These are phyloP conservation scores for Colletotrichum spaethianum DNA, from an alignment of 2,329 filamentous ascomycete genomes.

Conservation along the genomic window DNA sequence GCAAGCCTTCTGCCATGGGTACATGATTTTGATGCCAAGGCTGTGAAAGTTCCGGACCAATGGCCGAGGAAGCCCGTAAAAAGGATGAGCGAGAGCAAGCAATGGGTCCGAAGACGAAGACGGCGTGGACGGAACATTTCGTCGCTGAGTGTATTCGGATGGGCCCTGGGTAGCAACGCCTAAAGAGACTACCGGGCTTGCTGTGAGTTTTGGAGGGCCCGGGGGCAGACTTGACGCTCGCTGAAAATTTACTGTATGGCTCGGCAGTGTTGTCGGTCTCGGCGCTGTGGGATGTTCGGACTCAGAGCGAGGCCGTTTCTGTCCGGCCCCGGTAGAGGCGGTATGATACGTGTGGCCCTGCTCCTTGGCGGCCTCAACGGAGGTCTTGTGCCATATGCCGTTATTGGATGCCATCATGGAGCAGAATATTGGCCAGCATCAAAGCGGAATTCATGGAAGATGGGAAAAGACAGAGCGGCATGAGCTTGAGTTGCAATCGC, in stretches of 20 bases:
- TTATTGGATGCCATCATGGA: conserved; percentile 56
- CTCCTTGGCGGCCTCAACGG: conserved; percentile 62
- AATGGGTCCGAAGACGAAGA: conserved; percentile 65
- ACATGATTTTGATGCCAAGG: conserved; percentile 80
- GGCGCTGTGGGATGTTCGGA: conserved; percentile 20
- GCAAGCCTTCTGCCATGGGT: conserved; percentile 85
- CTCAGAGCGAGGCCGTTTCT: conserved; percentile 57
- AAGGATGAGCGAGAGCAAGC: conserved; percentile 73
- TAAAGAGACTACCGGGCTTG: conserved; percentile 63
- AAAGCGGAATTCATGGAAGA: conserved; percentile 22
- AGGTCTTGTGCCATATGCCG: conserved; percentile 64
- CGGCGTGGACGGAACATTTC: conserved; percentile 66
- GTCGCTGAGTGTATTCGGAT: conserved; percentile 72
- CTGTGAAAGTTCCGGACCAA: conserved; percentile 76
- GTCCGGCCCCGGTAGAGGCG: conserved; percentile 59
- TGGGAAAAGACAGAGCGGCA: background rate
- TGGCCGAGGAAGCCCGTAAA: conserved; percentile 72
- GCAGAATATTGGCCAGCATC: background rate
- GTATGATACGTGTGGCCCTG: conserved; percentile 55
- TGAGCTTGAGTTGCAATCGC: background rate
- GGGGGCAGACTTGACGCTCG: conserved; percentile 51
- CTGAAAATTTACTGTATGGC: conserved; percentile 49
- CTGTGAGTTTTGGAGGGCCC: conserved; percentile 51
- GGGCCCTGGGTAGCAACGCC: conserved; percentile 44
- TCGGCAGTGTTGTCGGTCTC: conserved; percentile 14